A percentile compares a stretch with the other conserved stretches of the same genome.
phyloP scores from a whole-genome alignment of 495 filamentous ascomycete genomes.

The Aspergillus sclerotiicarbonarius region DNA sequence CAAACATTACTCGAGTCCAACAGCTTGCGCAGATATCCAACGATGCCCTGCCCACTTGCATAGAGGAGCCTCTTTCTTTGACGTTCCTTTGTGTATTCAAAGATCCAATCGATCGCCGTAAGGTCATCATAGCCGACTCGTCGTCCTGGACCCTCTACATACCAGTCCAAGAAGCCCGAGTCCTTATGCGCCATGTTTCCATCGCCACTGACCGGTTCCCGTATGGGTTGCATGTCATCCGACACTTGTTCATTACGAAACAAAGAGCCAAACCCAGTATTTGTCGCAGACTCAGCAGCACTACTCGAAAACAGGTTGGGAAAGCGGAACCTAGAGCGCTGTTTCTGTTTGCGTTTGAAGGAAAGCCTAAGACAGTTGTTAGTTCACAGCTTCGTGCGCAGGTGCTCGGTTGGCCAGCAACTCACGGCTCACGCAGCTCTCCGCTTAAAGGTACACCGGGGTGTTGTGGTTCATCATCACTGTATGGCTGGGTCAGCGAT shows the following conservation, averaged over 20 bases:
- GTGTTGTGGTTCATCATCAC: conserved; percentile 9
- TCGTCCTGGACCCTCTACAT: conserved; percentile 84
- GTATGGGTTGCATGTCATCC: conserved; percentile 7
- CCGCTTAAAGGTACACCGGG: conserved; percentile 49
- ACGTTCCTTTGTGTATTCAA: conserved; percentile 96
- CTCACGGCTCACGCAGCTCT: conserved; percentile 47
- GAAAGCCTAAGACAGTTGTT: conserved; percentile 53
- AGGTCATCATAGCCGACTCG: conserved; percentile 94
- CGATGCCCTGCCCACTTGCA: conserved; percentile 63
- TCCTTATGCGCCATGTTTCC: conserved; percentile 57
- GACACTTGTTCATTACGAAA: conserved; percentile 23
- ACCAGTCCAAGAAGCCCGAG: conserved; percentile 73
- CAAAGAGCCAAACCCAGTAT: conserved; percentile 21
- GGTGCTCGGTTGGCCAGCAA: conserved; percentile 2
- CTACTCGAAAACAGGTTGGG: conserved; percentile 53
- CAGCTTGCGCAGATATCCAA: conserved; percentile 69
- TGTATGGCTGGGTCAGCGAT: conserved; percentile 12
- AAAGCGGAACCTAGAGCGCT: conserved; percentile 53
- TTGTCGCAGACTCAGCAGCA: conserved; percentile 20
- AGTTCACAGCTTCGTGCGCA: conserved; percentile 9
- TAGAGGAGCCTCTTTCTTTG: conserved; percentile 77
- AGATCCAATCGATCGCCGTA: conserved; percentile 99
- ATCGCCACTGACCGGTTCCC: conserved; percentile 30
- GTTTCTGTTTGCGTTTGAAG: conserved; percentile 83
- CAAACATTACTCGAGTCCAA: conserved; percentile 88